Base-by-base conservation (phyloP, 306 rosid species). In the Cucumis melo region DNA sequence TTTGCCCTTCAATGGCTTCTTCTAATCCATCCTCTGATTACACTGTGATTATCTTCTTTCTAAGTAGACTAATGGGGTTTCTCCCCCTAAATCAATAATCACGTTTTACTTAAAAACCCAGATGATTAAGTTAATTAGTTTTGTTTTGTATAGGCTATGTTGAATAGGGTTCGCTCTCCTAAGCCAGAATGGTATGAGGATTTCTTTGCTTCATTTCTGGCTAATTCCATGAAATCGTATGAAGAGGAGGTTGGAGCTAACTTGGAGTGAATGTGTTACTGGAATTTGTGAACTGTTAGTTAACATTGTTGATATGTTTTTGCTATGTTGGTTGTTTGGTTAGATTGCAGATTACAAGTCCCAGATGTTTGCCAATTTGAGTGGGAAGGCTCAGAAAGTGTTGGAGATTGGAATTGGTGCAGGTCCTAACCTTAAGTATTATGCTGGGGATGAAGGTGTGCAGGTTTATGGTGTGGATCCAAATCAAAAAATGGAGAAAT, bases 341-440 rank as follows among this genome's bases (percentile, higher is more conserved):
- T 75, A 93, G 98, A 90, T 91, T 87, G 91, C 95, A 46, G 84
- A 50, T 82, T 89, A 85, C 96, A 94, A 88, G 88, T 63, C 85
- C 16, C 82, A 84, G 62, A 79, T 90, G 42, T 89, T 94, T 62
- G 58, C 88, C 27, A 79, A 84, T 51, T 77, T 94, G 83, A 89
- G 82, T 67, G 97, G 93, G 66, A 88, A 90, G 53, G 90, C 89
- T 41, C 84, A 50, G 60, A 85, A 84, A 86, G 87, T 94, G 48
- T 80, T 94, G 86, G 98, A 91, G 86, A 82, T 94, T 83, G 98
- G 97, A 65, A 86, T 91, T 64, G 98, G 96, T 53, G 80, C 91
- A 13, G 97, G 98, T 74, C 91, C 96, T 36, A 94, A 94, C 76
- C 85, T 94, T 72, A 80, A 80, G 54, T 91, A 87, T 77, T 94